Evolutionary conservation across 257 asterid genomes (phyloP), one percentile per base, ranked within the genome.

Genomic region (Fraxinus pennsylvanica): DNA sequence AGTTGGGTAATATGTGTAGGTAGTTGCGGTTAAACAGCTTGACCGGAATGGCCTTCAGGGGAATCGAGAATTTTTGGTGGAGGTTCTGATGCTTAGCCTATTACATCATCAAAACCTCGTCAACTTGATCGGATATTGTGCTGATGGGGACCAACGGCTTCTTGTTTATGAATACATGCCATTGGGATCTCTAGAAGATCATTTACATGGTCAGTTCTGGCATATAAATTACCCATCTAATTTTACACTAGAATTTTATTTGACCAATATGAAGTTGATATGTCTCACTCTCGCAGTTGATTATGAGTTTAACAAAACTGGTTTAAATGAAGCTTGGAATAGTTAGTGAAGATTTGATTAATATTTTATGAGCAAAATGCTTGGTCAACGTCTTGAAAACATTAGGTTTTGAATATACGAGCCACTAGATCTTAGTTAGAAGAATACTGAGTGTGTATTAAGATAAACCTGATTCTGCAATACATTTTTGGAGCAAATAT

Each of bases 71-170:
- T 93, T 93, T 83, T 84, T 93, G 82, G 99, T 95, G 82, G 99
- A 95, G 94, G 98, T 95, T 89, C 97, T 95, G 81, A 95, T 95
- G 99, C 99, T 95, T 88, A 95, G 99, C 90, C 88, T 95, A 74
- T 85, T 91, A 59, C 98, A 95, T 85, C 98, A 95, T 84, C 89
- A 87, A 63, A 95, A 95, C 84, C 98, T 95, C 0, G 99, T 95
- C 73, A 95, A 95, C 87, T 91, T 95, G 92, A 95, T 91, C 21
- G 99, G 99, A 81, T 95, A 95, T 85, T 95, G 98, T 85, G 99
- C 99, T 38, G 99, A 93, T 81, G 98, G 99, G 10, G 99, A 95
- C 76, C 99, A 95, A 76, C 93, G 99, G 36, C 94, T 95, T 78
- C 98, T 95, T 71, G 99, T 95, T 78, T 95, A 95, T 25, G 98